Evolutionary conservation across 2,329 filamentous ascomycete species (phyloP), one percentile per base, ranked within the genome.

Genomic region (Botrytis fabae): DNA sequence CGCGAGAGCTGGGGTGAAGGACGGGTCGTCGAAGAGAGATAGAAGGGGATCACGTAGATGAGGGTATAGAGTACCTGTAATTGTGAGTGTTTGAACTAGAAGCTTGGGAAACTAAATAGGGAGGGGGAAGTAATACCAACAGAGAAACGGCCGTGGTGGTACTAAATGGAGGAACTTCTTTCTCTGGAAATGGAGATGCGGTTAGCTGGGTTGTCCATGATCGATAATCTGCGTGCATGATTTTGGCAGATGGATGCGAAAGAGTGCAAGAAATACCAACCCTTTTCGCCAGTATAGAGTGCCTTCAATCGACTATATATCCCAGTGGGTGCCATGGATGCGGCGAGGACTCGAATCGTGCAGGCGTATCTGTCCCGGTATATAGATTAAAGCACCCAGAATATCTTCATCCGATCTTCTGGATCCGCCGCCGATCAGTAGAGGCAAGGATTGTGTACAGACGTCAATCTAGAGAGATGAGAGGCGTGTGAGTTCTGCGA

Each of bases 21-120:
- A 70, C 95, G 90, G 8, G 95, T 97, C 32, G 89, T 87, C 6
- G 89, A 83, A 32, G 92, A 96, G 75, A 95, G 86, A 85, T 99
- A 98, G 83, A 98, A 94, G 38, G 96, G 95, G 5, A 93, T 85
- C 78, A 99, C 93, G 84, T 98, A 99, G 84, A 94, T 84, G 78
- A 94, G 82, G n/a, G 94, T 97, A 83, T 97, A 97, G 75, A 91
- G 82, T 75, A 95, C 84, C 93, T 93, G 74, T 0, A 44, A 5
- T 22, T 57, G 46, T 35, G 28, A 54, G 63, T 46, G 25, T n/a
- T n/a, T 54, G 54, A 66, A 63, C 74, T 54, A 66, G 25, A 35
- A 28, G 51, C 51, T 57, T 28, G 51, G 14, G 16, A 9, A 4
- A 18, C 18, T 10, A 51, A n/a, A 25, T 40, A 38, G n/a, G 40